A percentile compares a stretch with the other conserved stretches of the same genome.
These are phyloP conservation scores for Saccharomycopsis synnaedendra DNA, from an alignment of 805 yeast genomes.

Conservation along the genomic window DNA sequence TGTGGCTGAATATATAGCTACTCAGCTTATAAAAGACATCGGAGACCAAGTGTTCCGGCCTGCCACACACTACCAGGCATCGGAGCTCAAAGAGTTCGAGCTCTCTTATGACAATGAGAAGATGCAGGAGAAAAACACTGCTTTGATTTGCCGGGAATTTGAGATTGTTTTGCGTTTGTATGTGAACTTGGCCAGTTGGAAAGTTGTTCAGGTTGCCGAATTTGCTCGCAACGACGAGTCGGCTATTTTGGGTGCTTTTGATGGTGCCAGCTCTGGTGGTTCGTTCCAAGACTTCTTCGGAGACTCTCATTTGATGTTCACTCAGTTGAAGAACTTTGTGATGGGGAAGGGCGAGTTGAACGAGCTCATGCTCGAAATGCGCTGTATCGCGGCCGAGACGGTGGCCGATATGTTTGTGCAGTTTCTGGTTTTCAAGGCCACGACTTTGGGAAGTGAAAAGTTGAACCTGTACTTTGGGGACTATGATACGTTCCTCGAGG, in stretches of 20 bases:
- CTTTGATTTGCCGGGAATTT: neutral
- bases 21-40: constrained; percentile 15
- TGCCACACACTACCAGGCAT: constrained; percentile 6
- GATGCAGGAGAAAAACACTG: neutral
- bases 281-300: neutral
- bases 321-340: neutral
- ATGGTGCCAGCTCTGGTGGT: neutral
- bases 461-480: constrained; percentile 14
- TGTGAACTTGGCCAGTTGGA: constrained; percentile 10
- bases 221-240: constrained; percentile 4
- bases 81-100: neutral
- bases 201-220: constrained; percentile 20
- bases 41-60: neutral
- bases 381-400: constrained; percentile 1
- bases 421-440: constrained; percentile 25
- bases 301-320: neutral
- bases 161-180: constrained; percentile 9
- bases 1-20: constrained; percentile 18
- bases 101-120: neutral
- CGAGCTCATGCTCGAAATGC: constrained; percentile 1
- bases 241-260: neutral
- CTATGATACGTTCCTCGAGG: constrained; percentile 11
- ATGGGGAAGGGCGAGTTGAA: neutral
- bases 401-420: constrained; percentile 25
- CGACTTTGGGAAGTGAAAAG: constrained; percentile 19